Evolutionary conservation across 2,329 filamentous ascomycete species (phyloP).

Genomic region (Lasiodiplodia sp.): DNA sequence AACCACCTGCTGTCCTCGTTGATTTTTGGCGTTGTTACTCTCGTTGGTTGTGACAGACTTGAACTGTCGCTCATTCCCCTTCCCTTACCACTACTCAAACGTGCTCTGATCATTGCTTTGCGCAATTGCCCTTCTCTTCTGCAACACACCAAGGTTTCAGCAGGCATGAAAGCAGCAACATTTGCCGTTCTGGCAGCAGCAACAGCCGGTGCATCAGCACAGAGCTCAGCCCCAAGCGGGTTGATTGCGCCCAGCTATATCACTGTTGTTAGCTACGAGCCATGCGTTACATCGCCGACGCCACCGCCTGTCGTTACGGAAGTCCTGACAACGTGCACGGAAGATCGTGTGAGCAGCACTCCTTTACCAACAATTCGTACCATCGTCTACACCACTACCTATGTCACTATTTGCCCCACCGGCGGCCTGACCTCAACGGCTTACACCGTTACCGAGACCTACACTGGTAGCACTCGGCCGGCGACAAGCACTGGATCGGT

Average conservation of each 20-base stretch:
- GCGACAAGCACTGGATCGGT: slow-evolving; percentile 29
- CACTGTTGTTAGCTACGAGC: slow-evolving; percentile 21
- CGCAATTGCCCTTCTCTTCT: neutral
- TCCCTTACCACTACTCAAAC: neutral
- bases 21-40: neutral
- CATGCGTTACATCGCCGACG: slow-evolving; percentile 9
- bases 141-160: neutral
- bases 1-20: neutral
- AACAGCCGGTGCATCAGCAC: slow-evolving; percentile 13
- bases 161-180: slow-evolving; percentile 21
- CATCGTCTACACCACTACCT: slow-evolving; percentile 39
- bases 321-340: slow-evolving; percentile 38
- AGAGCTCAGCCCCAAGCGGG: neutral
- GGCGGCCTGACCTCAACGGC: slow-evolving; percentile 37
- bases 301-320: slow-evolving; percentile 35
- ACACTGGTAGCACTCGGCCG: slow-evolving; percentile 32
- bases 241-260: slow-evolving; percentile 20
- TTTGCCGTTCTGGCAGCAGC: slow-evolving; percentile 18
- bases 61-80: slow-evolving; percentile 11
- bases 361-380: slow-evolving; percentile 26
- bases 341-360: neutral
- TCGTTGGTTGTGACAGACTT: neutral
- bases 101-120: neutral
- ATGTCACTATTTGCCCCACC: slow-evolving; percentile 35
- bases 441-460: slow-evolving; percentile 45